phyloP scores from a whole-genome alignment of 2,329 filamentous ascomycete genomes.

The Coniochaeta hoffmannii region DNA sequence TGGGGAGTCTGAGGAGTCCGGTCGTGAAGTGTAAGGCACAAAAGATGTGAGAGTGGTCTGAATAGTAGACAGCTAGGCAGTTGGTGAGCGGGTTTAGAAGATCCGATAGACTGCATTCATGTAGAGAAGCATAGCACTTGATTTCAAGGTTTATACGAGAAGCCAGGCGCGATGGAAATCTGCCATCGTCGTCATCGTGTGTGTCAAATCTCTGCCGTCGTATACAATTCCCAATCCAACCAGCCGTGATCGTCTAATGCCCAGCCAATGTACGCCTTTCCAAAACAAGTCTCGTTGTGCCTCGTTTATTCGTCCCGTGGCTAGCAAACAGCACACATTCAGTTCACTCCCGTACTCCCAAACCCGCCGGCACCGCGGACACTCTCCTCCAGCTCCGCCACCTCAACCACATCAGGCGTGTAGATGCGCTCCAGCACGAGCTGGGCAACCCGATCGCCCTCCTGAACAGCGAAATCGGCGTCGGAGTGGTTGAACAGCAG shows the following conservation, averaged over 20 bases:
- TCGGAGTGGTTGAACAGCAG: conserved; percentile 91
- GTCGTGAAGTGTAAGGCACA: conserved; percentile 54
- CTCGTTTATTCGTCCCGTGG: background rate
- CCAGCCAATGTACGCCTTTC: background rate
- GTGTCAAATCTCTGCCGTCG: background rate
- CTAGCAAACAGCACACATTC: background rate
- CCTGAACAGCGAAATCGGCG: conserved; percentile 69
- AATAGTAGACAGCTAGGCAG: background rate
- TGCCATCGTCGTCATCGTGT: background rate
- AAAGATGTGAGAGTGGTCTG: conserved; percentile 27
- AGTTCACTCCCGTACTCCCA: conserved; percentile 65
- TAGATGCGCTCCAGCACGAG: conserved; percentile 90
- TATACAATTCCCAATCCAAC: background rate
- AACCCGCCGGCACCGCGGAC: conserved; percentile 87
- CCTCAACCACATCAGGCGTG: conserved; percentile 86
- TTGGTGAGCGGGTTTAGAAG: background rate
- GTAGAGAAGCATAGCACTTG: background rate
- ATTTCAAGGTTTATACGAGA: background rate
- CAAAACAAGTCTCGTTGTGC: background rate
- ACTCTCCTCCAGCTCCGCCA: conserved; percentile 81
- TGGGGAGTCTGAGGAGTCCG: conserved; percentile 60
- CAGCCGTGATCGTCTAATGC: background rate
- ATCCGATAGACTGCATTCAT: background rate
- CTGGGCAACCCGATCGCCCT: conserved; percentile 89
- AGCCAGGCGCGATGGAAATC: too few species aligned